Conservation (phyloP, 352 stramenopile species). For the Hyaloperonospora arabidopsidis region DNA sequence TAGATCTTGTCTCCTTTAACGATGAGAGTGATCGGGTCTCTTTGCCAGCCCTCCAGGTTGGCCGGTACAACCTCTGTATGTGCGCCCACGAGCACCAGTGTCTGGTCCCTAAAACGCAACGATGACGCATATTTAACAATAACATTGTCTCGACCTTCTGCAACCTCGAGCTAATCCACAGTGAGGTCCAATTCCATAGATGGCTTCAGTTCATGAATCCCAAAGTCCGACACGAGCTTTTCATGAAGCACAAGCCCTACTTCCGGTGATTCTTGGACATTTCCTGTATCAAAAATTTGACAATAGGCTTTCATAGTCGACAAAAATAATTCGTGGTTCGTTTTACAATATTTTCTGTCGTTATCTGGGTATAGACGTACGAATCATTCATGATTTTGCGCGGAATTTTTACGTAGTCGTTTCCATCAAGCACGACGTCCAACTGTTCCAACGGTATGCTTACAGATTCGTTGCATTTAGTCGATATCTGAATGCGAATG, state of each 20-base stretch:
- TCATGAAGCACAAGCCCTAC: constrained; percentile 42
- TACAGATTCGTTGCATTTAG: neutral
- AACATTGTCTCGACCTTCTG: constrained; percentile 80
- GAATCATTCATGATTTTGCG: constrained; percentile 66
- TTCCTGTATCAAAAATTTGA: constrained; percentile 18
- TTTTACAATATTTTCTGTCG: too few relatives aligned
- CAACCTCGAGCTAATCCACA: constrained; percentile 79
- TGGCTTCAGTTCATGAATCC: constrained; percentile 77
- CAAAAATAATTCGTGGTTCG: neutral
- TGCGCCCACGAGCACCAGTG: constrained; percentile 80
- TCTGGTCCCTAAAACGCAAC: constrained; percentile 41
- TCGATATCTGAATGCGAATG: too few relatives aligned
- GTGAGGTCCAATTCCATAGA: constrained; percentile 54
- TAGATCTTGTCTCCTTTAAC: constrained; percentile 90
- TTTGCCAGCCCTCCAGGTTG: constrained; percentile 85
- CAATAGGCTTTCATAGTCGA: neutral
- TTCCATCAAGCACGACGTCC: constrained; percentile 44
- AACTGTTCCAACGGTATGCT: constrained; percentile 18
- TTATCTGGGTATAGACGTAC: constrained; percentile 8
- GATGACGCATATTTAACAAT: constrained; percentile 84
- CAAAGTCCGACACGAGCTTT: constrained; percentile 84
- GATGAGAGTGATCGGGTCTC: constrained; percentile 82
- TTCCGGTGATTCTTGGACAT: constrained; percentile 40
- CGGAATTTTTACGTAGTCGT: constrained; percentile 59
- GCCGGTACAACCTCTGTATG: constrained; percentile 91